Evolutionary conservation across 2,329 filamentous ascomycete species (phyloP), one percentile per base, ranked within the genome.

Genomic region (Alternaria sp.): DNA sequence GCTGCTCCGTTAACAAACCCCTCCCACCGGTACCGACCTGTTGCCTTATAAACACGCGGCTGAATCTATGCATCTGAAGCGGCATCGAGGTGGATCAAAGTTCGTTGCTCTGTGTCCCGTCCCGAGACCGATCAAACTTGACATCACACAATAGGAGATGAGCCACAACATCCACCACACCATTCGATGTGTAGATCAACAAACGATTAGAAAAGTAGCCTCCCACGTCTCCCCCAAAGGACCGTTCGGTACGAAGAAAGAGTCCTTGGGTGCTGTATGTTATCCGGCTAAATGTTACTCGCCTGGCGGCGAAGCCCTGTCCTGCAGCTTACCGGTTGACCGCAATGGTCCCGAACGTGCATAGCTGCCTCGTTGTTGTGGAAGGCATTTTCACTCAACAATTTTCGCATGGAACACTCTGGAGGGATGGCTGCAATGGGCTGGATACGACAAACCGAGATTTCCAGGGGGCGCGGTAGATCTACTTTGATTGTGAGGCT

Each of bases 201-300:
- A 36, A 22, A 32, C 18, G 38, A 26, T 24, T 16, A 51, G 11
- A 49, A 57, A 18, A 24, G 26, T 2, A 9, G 14, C 42, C 5
- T 49, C 36, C 18, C 32, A 24, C 0, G 38, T 9, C 4, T 22
- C 14, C 32, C 39, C 48, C 8, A 24, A 39, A 43, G 28, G 30
- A 22, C 34, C 14, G 38, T n/a, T 43, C 24, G 22, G 41, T 36
- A 32, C 16, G 11, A 46, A 24, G 22, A 48, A 49, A 18, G 26
- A 18, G 26, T 34, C 28, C 26, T 51, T 26, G 47, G 26, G 43
- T 42, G 46, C 44, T 55, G 42, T 57, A 59, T 52, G 63, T 68
- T 72, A 74, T 73, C 69, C 70, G 71, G 71, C 64, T 72, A 74
- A 74, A 73, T 74, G 43, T 51, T n/a, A 12, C 44, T 55, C 51